Percentiles rank a stretch among this genome's conserved stretches.
phyloP scores from a whole-genome alignment of 352 stramenopile species.

The Phytophthora pseudosyringae region DNA sequence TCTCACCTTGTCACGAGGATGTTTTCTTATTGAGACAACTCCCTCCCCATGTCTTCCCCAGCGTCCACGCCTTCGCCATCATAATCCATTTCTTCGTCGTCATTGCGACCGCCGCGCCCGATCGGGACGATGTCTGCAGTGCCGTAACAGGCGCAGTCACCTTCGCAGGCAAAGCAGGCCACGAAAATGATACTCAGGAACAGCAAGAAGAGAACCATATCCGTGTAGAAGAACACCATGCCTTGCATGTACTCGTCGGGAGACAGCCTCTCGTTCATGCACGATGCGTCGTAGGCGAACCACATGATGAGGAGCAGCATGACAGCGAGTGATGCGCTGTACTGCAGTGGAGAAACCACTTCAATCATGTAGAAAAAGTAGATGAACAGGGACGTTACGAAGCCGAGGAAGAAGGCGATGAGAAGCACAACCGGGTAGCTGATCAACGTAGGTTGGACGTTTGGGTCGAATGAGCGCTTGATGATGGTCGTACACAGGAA shows the following conservation, averaged over 20 bases:
- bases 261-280: conserved; percentile 78
- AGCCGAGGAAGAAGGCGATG: conserved; percentile 58
- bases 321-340: conserved; percentile 53
- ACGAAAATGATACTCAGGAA: conserved; percentile 85
- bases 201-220: conserved; percentile 82
- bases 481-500: conserved; percentile 56
- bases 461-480: conserved; percentile 46
- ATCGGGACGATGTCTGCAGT: conserved; percentile 73
- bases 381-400: conserved; percentile 62
- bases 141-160: conserved; percentile 75
- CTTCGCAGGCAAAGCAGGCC: conserved; percentile 77
- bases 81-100: conserved; percentile 36
- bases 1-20: not conserved
- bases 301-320: conserved; percentile 81
- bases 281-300: conserved; percentile 81
- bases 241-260: conserved; percentile 87
- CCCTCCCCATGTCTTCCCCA: not conserved
- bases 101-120: conserved; percentile 34
- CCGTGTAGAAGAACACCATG: conserved; percentile 87
- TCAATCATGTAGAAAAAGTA: conserved; percentile 70
- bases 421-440: conserved; percentile 65
- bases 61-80: conserved; percentile 1
- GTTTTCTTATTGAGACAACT: conserved; percentile 14
- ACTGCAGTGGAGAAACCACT: conserved; percentile 58
- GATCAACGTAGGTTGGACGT: conserved; percentile 47